A percentile compares a stretch with the other conserved stretches of the same genome.
phyloP scores from a whole-genome alignment of 805 yeast genomes.

The Vanderwaltozyma tropicalis region DNA sequence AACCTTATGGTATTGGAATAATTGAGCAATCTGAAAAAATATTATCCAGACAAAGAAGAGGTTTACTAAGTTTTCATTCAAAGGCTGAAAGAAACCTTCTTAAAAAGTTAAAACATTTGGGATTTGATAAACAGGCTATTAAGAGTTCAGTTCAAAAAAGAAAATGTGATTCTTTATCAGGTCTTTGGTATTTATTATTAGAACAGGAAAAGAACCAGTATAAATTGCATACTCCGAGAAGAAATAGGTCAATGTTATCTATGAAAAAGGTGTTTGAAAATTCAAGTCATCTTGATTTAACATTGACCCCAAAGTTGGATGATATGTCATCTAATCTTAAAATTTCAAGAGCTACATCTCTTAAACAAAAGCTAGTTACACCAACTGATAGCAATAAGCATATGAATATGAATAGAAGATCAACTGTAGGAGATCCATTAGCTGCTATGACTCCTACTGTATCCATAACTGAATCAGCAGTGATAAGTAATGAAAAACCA shows the following conservation, averaged over 20 bases:
- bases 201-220: slow-evolving; percentile 35
- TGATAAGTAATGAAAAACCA: too few relatives aligned
- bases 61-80: slow-evolving; percentile 40
- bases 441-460: not conserved
- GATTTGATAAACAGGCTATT: slow-evolving; percentile 53
- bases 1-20: slow-evolving; percentile 34
- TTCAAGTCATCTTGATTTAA: not conserved
- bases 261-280: slow-evolving; percentile 25
- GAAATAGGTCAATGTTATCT: slow-evolving; percentile 29
- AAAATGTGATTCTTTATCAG: slow-evolving; percentile 63
- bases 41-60: slow-evolving; percentile 28
- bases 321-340: slow-evolving; percentile 1
- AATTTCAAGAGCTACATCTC: slow-evolving; percentile 2
- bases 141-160: slow-evolving; percentile 46
- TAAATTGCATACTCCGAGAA: slow-evolving; percentile 18
- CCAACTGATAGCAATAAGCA: too few relatives aligned
- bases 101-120: slow-evolving; percentile 46
- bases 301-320: slow-evolving; percentile 3
- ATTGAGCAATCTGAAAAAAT: slow-evolving; percentile 32
- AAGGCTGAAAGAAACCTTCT: slow-evolving; percentile 53
- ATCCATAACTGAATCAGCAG: too few relatives aligned
- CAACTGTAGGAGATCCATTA: not conserved
- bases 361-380: not conserved
- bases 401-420: too few relatives aligned
- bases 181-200: slow-evolving; percentile 59